phyloP scores from a whole-genome alignment of 2,329 filamentous ascomycete genomes.

The Aspergillus sp. region DNA sequence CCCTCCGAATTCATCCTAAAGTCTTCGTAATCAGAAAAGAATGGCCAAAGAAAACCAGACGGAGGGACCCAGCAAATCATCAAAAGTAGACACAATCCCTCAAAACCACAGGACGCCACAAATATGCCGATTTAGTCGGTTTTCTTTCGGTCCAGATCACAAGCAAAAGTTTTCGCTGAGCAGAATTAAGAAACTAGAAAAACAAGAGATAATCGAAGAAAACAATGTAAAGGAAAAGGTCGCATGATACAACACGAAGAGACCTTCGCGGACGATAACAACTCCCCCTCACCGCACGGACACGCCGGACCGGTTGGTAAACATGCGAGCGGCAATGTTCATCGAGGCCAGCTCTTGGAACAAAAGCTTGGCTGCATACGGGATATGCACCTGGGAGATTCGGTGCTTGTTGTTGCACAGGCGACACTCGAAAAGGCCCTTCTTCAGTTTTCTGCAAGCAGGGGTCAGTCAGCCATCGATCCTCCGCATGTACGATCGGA shows the following conservation, averaged over 20 bases:
- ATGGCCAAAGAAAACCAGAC: no score
- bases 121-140: conserved; percentile 23
- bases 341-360: conserved; percentile 98
- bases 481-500: conserved; percentile 17
- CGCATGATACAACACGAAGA: not conserved
- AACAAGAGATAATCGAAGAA: conserved; percentile 2
- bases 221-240: not conserved
- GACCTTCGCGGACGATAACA: not conserved
- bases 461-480: conserved; percentile 14
- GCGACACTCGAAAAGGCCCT: conserved; percentile 93
- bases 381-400: conserved; percentile 96
- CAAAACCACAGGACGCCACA: conserved; percentile 24
- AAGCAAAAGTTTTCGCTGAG: conserved; percentile 5
- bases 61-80: conserved; percentile 5
- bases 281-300: conserved; percentile 36
- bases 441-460: conserved; percentile 74
- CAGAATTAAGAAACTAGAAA: conserved; percentile 9
- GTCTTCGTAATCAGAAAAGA: no score
- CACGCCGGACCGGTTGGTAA: conserved; percentile 64
- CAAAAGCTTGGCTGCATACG: conserved; percentile 93
- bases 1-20: conserved; percentile 3
- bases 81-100: conserved; percentile 10
- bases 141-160: conserved; percentile 16
- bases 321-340: conserved; percentile 98
- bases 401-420: conserved; percentile 99